Base-by-base conservation (phyloP, 1,139 yeast species). In the Yamadazyma taylorii region DNA sequence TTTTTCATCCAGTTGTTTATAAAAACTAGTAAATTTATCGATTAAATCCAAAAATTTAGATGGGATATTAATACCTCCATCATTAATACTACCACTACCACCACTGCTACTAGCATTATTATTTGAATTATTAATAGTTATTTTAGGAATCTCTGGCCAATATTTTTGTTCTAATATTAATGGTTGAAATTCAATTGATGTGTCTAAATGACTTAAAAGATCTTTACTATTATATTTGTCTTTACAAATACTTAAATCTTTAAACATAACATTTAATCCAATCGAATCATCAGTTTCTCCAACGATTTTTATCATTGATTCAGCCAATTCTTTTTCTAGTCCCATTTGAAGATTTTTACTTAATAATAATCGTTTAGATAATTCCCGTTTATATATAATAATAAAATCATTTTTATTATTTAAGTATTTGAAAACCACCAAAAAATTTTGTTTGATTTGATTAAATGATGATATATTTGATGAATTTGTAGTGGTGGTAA, bases 121-220 rank as follows among this genome's bases (percentile, higher is more conserved):
- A n/a, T n/a, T n/a, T n/a, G n/a, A n/a, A n/a, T n/a, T n/a, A n/a
- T n/a, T n/a, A n/a, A n/a, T n/a, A n/a, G n/a, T n/a, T n/a, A 37
- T 42, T 17, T 56, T 56, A 2, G 75, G 74, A 9, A 69, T 56
- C 25, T 64, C 73, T 0, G 75, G 74, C 77, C 77, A 71, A 34
- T 55, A 48, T 25, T 58, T 55, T 44, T 60, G 60, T 36, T 63
- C 66, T 31, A 71, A 55, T 2, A 70, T 51, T 32, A 67, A 43
- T 0, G 69, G 68, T 25, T 43, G 51, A 43, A 70, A 69, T 7
- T 58, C 63, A n/a, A 58, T 37, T 1, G 34, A 30, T 7, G 32
- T 17, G 12, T 30, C 10, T 12, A 30, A 15, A 24, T 28, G 11
- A 23, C 32, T 28, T n/a, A 36, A 39, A 2, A 46, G 31, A 5